A percentile compares a stretch with the other conserved stretches of the same genome.
Conservation (phyloP, 495 filamentous ascomycete species). For the Lentithecium fluviatile region DNA sequence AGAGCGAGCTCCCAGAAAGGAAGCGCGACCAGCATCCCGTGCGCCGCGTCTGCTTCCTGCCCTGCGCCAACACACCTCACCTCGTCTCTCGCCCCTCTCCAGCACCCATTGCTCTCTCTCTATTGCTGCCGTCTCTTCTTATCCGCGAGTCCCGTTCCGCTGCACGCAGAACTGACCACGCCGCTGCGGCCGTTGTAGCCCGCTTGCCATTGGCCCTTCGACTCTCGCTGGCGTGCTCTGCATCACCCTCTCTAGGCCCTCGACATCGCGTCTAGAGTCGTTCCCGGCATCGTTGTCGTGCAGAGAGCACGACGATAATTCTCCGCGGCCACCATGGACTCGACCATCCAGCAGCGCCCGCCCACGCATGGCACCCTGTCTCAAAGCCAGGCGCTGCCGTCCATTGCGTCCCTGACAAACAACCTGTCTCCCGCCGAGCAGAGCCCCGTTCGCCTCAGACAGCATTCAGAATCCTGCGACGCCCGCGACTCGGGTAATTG, state of each 20-base stretch:
- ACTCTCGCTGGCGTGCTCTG: slow-evolving; percentile 11
- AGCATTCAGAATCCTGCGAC: slow-evolving; percentile 33
- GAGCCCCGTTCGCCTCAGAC: slow-evolving; percentile 27
- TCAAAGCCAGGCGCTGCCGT: slow-evolving; percentile 34
- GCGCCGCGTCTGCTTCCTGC: slow-evolving; percentile 5
- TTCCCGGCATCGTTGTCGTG: slow-evolving; percentile 12
- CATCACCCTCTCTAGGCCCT: slow-evolving; percentile 4
- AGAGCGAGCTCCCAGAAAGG: slow-evolving; percentile 9
- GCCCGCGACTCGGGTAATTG: slow-evolving; percentile 40
- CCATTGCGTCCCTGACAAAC: slow-evolving; percentile 36
- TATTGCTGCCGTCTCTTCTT: neutral
- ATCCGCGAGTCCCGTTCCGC: neutral
- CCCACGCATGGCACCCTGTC: slow-evolving; percentile 10
- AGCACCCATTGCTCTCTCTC: neutral
- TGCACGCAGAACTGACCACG: neutral
- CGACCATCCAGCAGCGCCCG: slow-evolving; percentile 22
- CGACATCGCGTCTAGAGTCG: neutral
- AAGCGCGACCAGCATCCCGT: slow-evolving; percentile 23
- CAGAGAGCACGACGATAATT: slow-evolving; percentile 11
- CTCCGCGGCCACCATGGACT: slow-evolving; percentile 20
- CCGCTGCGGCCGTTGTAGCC: neutral
- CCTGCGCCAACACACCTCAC: neutral
- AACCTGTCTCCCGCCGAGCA: slow-evolving; percentile 29
- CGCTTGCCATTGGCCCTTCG: slow-evolving; percentile 12
- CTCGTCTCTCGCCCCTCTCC: neutral